phyloP scores from a whole-genome alignment of 495 filamentous ascomycete species.

The Cercophora scortea region DNA sequence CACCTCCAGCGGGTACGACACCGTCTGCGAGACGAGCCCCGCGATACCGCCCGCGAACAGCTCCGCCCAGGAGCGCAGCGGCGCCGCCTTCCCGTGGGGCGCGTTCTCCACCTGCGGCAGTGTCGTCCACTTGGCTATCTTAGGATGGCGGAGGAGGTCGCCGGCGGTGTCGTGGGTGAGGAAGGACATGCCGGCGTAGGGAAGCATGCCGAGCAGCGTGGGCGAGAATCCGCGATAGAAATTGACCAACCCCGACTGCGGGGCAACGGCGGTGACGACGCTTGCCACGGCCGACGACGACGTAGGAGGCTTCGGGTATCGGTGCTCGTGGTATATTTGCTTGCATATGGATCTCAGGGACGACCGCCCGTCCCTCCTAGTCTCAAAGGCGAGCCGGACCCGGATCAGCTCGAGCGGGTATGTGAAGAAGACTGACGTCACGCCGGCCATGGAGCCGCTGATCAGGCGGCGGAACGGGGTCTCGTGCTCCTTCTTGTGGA shows the following conservation, averaged over 20 bases:
- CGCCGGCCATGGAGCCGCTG: slow-evolving; percentile 74
- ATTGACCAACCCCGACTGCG: slow-evolving; percentile 66
- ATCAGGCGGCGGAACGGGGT: slow-evolving; percentile 70
- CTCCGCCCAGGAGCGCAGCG: slow-evolving; percentile 73
- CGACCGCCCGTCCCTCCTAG: slow-evolving; percentile 56
- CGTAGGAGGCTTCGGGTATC: slow-evolving; percentile 12
- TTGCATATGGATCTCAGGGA: slow-evolving; percentile 65
- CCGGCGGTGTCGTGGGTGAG: slow-evolving; percentile 84
- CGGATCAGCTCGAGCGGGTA: slow-evolving; percentile 90
- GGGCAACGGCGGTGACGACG: slow-evolving; percentile 32
- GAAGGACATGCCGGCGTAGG: slow-evolving; percentile 96
- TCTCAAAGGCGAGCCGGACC: slow-evolving; percentile 91
- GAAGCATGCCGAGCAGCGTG: slow-evolving; percentile 87
- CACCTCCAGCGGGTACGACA: slow-evolving; percentile 88
- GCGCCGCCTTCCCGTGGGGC: slow-evolving; percentile 51
- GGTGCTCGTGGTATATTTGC: slow-evolving; percentile 74
- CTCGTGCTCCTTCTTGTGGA: slow-evolving; percentile 62
- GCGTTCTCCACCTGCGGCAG: slow-evolving; percentile 34
- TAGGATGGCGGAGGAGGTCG: slow-evolving; percentile 65
- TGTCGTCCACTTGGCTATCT: slow-evolving; percentile 60
- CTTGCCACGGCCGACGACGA: slow-evolving; percentile 10
- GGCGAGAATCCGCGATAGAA: slow-evolving; percentile 93
- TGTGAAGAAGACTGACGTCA: slow-evolving; percentile 87
- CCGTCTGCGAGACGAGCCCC: slow-evolving; percentile 81
- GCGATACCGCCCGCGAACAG: slow-evolving; percentile 76